Evolutionary conservation across 2,329 filamentous ascomycete genomes (phyloP).

Genomic region (Fusarium brevicatenulatum): DNA sequence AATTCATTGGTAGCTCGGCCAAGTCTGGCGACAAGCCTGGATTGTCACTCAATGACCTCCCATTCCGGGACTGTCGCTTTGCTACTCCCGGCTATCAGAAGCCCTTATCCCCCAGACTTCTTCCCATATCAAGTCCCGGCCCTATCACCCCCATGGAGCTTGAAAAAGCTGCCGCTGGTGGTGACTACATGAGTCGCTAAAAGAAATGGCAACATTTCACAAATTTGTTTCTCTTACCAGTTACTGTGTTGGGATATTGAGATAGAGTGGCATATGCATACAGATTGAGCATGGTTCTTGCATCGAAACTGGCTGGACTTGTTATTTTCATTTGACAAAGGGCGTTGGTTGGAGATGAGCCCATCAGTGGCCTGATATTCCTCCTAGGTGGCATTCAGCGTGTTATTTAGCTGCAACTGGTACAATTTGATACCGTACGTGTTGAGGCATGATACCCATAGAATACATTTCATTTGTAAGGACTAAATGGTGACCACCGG

Average conservation of each 20-base stretch:
- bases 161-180: slow-evolving; percentile 51
- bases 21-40: slow-evolving; percentile 42
- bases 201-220: neutral
- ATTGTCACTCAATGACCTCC: slow-evolving; percentile 49
- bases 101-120: slow-evolving; percentile 61
- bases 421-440: slow-evolving; percentile 25
- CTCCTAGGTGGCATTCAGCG: slow-evolving; percentile 29
- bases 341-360: slow-evolving; percentile 23
- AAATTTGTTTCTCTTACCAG: neutral
- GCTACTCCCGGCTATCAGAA: slow-evolving; percentile 54
- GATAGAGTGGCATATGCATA: neutral
- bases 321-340: slow-evolving; percentile 12
- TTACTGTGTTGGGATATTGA: neutral
- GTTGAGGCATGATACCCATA: slow-evolving; percentile 39
- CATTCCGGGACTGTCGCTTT: slow-evolving; percentile 53
- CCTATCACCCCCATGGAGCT: slow-evolving; percentile 71
- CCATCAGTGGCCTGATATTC: slow-evolving; percentile 10
- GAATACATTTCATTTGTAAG: slow-evolving; percentile 26
- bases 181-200: slow-evolving; percentile 49
- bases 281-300: slow-evolving; percentile 5
- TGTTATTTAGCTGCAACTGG: slow-evolving; percentile 28
- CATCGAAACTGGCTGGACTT: neutral
- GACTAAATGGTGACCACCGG: neutral
- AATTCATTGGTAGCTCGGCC: slow-evolving; percentile 51
- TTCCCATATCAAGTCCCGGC: slow-evolving; percentile 66